These are phyloP conservation scores for Penicillium sp. DNA, from an alignment of 2,329 filamentous ascomycete genomes.

Conservation along the genomic window DNA sequence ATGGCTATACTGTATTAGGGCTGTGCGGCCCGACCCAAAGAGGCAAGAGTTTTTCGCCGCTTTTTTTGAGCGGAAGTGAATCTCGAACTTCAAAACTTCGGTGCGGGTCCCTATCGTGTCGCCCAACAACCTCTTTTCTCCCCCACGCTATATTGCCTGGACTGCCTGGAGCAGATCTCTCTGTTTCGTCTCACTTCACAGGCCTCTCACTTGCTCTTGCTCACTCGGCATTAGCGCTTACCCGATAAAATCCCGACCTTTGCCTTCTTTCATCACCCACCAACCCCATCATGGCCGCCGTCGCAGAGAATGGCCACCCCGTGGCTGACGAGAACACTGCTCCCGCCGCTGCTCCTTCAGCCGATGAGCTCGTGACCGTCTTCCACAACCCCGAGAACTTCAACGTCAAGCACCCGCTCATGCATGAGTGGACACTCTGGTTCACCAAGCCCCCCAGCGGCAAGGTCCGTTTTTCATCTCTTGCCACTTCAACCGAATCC, in stretches of 20 bases:
- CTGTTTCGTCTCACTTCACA: background rate
- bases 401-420: slow-evolving; percentile 97
- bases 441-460: slow-evolving; percentile 97
- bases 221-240: background rate
- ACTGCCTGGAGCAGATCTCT: slow-evolving; percentile 43
- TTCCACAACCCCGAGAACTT: slow-evolving; percentile 99
- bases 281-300: slow-evolving; percentile 37
- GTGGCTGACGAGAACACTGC: slow-evolving; percentile 57
- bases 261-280: slow-evolving; percentile 7
- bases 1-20: slow-evolving; percentile 11
- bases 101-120: slow-evolving; percentile 19
- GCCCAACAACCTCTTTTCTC: slow-evolving; percentile 9
- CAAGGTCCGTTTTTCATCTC: slow-evolving; percentile 63
- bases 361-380: slow-evolving; percentile 75
- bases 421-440: slow-evolving; percentile 98
- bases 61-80: slow-evolving; percentile 21
- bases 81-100: slow-evolving; percentile 34
- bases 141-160: slow-evolving; percentile 17
- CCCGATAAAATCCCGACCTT: slow-evolving; percentile 7
- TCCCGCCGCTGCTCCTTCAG: slow-evolving; percentile 48
- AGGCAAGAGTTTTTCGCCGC: slow-evolving; percentile 20
- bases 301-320: slow-evolving; percentile 38
- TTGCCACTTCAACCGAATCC: background rate
- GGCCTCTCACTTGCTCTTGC: background rate
- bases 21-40: slow-evolving; percentile 23